A percentile compares a stretch with the other conserved stretches of the same genome.
Conservation (phyloP, 345 rosid genomes). For the Noccaea bulbosa region DNA sequence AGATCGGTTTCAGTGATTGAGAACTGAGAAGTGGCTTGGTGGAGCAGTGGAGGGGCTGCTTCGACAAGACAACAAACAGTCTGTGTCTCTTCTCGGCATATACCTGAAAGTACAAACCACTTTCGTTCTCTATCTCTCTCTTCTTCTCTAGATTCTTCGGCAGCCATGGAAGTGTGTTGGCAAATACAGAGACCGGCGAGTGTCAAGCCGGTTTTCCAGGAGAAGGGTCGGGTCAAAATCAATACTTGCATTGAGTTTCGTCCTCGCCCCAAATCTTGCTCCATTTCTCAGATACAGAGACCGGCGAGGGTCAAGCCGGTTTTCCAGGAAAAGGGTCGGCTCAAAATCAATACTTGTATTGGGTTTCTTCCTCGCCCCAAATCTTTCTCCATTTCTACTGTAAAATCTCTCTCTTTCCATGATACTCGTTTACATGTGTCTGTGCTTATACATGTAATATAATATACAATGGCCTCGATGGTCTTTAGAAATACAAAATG, state of each 20-base stretch:
- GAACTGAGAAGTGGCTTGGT: no score
- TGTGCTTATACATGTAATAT: background rate
- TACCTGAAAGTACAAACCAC: conserved; percentile 19
- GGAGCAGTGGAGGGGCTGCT: conserved; percentile 38
- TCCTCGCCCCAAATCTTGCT: conserved; percentile 45
- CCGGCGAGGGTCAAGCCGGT: background rate
- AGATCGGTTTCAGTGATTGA: conserved; percentile 39
- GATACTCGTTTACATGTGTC: background rate
- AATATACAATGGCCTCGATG: conserved; percentile 4
- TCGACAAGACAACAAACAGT: conserved; percentile 26
- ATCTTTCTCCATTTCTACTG: conserved; percentile 43
- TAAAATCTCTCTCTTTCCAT: conserved; percentile 28
- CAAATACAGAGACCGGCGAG: conserved; percentile 59
- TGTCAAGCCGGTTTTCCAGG: conserved; percentile 33
- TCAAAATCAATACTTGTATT: conserved; percentile 53
- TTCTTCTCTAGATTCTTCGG: conserved; percentile 2
- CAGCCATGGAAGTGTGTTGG: conserved; percentile 69
- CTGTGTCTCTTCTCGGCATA: conserved; percentile 23
- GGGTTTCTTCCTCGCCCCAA: conserved; percentile 54
- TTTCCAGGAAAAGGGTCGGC: conserved; percentile 43
- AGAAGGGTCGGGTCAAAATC: conserved; percentile 50
- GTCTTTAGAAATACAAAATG: conserved; percentile 17
- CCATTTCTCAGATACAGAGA: conserved; percentile 18
- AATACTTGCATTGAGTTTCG: conserved; percentile 55
- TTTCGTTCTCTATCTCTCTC: conserved; percentile 15